Evolutionary conservation across 2,329 filamentous ascomycete species (phyloP).

Genomic region (Zarea fungicola): DNA sequence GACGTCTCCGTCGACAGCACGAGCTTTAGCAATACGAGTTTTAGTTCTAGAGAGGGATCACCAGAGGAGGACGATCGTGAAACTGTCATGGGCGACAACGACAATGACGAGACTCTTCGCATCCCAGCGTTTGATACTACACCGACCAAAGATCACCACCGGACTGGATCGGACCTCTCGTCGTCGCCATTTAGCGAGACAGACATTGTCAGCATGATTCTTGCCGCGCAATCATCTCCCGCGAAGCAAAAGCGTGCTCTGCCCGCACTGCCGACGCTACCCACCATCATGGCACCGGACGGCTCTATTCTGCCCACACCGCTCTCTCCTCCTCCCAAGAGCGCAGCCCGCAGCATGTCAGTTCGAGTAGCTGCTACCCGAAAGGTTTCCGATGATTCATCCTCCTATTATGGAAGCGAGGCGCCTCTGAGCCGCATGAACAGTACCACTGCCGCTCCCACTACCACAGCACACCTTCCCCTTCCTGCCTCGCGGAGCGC

Average conservation of each 20-base stretch:
- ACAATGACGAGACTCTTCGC: background rate
- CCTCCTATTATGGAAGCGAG: constrained; percentile 22
- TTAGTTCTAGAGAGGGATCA: background rate
- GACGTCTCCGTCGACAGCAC: constrained; percentile 18
- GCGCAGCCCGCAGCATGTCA: constrained; percentile 10
- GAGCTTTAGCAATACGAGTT: background rate
- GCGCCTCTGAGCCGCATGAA: background rate
- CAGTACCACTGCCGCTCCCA: background rate
- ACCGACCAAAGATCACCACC: background rate
- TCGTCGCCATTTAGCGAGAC: constrained; percentile 30
- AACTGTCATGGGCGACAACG: background rate
- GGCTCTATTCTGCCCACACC: constrained; percentile 22
- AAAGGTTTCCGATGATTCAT: constrained; percentile 12
- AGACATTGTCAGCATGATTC: constrained; percentile 28
- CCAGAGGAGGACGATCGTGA: background rate
- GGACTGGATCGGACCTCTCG: constrained; percentile 16
- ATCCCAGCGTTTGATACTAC: constrained; percentile 6
- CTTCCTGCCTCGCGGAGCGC: background rate
- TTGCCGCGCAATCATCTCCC: constrained; percentile 17
- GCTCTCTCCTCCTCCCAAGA: constrained; percentile 23
- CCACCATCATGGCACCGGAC: constrained; percentile 23
- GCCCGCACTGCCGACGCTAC: constrained; percentile 23
- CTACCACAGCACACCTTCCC: constrained; percentile 2
- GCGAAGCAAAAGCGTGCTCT: constrained; percentile 19
- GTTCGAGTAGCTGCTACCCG: constrained; percentile 5